Conservation (phyloP, 1,284 basidiomycete species). For the Boletus semigastroideus region DNA sequence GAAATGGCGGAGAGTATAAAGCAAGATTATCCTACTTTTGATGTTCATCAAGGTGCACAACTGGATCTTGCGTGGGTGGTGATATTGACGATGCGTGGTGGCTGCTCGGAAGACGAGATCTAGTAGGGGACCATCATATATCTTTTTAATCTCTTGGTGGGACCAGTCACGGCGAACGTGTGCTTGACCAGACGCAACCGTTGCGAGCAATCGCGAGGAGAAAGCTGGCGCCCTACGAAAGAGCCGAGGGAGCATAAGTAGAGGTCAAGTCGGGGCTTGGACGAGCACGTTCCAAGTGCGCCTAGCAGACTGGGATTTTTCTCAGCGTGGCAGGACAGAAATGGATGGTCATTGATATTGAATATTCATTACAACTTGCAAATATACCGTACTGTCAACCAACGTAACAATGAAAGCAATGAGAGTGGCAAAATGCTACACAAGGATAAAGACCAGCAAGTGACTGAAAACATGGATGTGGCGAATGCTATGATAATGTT, state of each 20-base stretch:
- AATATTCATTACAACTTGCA: slow-evolving; percentile 31
- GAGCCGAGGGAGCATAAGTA: slow-evolving; percentile 13
- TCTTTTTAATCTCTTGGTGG: slow-evolving; percentile 68
- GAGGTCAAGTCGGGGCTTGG: slow-evolving; percentile 11
- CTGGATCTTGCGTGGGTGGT: slow-evolving; percentile 90
- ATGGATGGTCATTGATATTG: neutral
- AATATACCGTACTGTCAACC: slow-evolving; percentile 26
- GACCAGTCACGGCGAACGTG: slow-evolving; percentile 59
- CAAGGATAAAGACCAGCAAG: slow-evolving; percentile 33
- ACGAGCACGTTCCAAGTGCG: neutral
- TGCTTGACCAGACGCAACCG: slow-evolving; percentile 45
- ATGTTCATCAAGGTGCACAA: slow-evolving; percentile 99
- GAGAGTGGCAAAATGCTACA: slow-evolving; percentile 36
- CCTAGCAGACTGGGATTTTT: too few species aligned
- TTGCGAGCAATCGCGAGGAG: slow-evolving; percentile 54
- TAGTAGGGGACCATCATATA: slow-evolving; percentile 81
- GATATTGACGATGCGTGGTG: slow-evolving; percentile 80
- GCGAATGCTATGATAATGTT: slow-evolving; percentile 34
- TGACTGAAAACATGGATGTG: slow-evolving; percentile 24
- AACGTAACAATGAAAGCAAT: slow-evolving; percentile 21
- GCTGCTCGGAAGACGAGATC: slow-evolving; percentile 87
- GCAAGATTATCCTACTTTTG: slow-evolving; percentile 71
- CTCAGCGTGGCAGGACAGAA: neutral
- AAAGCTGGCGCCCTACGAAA: slow-evolving; percentile 7
- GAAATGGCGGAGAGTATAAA: slow-evolving; percentile 18